These are phyloP conservation scores for Fusarium napiforme DNA, from an alignment of 2,329 filamentous ascomycete genomes.

Conservation along the genomic window DNA sequence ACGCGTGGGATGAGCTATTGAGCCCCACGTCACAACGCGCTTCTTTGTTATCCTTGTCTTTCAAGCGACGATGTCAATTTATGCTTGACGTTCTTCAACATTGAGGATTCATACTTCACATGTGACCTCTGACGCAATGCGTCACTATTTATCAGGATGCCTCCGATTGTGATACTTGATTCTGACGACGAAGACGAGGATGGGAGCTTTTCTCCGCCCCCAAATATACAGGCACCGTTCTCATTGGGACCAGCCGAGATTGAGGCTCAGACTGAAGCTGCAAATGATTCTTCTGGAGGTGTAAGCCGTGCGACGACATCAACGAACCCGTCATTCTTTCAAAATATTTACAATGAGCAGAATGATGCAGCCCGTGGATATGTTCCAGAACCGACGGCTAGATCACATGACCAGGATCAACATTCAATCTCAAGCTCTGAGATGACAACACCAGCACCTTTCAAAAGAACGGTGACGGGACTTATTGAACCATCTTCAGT, in stretches of 20 bases:
- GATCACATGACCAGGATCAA: slow-evolving; percentile 15
- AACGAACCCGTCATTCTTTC: slow-evolving; percentile 61
- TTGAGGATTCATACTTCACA: neutral
- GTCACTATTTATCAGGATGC: slow-evolving; percentile 30
- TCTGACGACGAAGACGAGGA: slow-evolving; percentile 55
- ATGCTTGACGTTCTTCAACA: neutral
- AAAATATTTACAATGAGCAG: slow-evolving; percentile 60
- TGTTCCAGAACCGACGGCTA: slow-evolving; percentile 15
- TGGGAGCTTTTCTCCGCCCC: slow-evolving; percentile 36
- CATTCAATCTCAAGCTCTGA: slow-evolving; percentile 39
- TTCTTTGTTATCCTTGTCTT: slow-evolving; percentile 2
- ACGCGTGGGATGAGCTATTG: slow-evolving; percentile 20
- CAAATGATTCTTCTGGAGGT: slow-evolving; percentile 40
- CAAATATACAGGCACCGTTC: slow-evolving; percentile 3
- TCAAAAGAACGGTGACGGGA: slow-evolving; percentile 44
- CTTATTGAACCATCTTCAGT: slow-evolving; percentile 44
- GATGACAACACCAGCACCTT: slow-evolving; percentile 42
- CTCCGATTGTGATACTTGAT: slow-evolving; percentile 50
- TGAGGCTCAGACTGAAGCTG: slow-evolving; percentile 7
- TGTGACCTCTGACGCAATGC: slow-evolving; percentile 9
- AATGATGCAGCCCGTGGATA: slow-evolving; percentile 47
- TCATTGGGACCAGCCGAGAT: neutral
- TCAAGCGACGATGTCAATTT: slow-evolving; percentile 10
- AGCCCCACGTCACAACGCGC: slow-evolving; percentile 31
- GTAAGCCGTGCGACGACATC: slow-evolving; percentile 52